Percentiles rank a stretch among this genome's conserved stretches.
phyloP scores from a whole-genome alignment of 176 grass and related monocot species.

The Tuctoria greenei region DNA sequence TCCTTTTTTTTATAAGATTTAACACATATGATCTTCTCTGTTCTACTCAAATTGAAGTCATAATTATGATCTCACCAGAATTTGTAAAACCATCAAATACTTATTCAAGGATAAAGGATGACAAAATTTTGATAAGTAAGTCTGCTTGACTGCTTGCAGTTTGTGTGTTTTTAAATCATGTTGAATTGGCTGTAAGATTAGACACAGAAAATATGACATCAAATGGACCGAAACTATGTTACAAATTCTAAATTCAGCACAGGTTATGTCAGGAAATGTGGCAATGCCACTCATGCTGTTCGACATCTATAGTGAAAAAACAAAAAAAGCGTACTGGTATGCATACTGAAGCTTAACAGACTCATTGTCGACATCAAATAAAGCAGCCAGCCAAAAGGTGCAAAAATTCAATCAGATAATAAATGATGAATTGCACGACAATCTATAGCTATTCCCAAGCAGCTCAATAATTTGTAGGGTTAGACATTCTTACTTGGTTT shows the following conservation, averaged over 20 bases:
- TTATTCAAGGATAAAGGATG: background rate
- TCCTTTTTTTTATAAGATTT: background rate
- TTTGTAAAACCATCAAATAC: conserved; percentile 9
- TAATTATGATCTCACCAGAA: background rate
- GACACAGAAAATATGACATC: background rate
- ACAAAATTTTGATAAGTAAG: background rate
- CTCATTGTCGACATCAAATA: background rate
- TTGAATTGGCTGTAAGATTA: background rate
- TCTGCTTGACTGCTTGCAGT: background rate
- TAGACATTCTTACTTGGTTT: conserved; percentile 69
- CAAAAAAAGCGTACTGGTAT: background rate
- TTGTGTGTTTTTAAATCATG: conserved; percentile 10
- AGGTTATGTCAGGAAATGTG: background rate
- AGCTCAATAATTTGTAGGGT: conserved; percentile 11
- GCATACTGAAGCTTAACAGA: conserved; percentile 13
- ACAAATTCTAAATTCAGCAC: background rate
- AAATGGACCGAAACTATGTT: background rate
- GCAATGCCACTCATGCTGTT: background rate
- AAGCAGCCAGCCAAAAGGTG: background rate
- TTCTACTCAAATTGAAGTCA: background rate
- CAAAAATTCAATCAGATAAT: conserved; percentile 10
- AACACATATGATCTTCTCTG: background rate
- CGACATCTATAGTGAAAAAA: background rate
- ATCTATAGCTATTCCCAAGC: conserved; percentile 29
- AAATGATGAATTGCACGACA: conserved; percentile 8